Base-by-base conservation (phyloP, 345 rosid genomes). In the Jatropha curcas region DNA sequence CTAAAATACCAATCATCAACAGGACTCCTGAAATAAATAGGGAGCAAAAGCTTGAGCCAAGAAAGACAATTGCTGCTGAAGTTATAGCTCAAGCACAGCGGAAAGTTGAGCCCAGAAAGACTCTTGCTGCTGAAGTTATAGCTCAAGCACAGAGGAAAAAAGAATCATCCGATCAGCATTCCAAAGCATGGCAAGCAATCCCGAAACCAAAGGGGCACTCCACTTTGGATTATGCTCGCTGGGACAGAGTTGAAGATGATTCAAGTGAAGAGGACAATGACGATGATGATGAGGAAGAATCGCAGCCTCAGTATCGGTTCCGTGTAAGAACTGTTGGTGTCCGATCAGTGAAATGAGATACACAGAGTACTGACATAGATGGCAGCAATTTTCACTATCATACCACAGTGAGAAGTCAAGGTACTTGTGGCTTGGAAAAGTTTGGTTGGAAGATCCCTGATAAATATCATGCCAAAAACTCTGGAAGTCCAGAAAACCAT, bases 171-270 rank as follows among this genome's bases (percentile, higher is more conserved):
- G 71, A 63, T 22, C 82, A 78, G 22, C 77, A 79, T 50, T 75
- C 93, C 25, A 80, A 81, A 28, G 98, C 89, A 68, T 94, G 97
- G 98, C 86, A 89, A 83, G 85, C 97, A 7, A 94, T 94, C 65
- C 98, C 98, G 39, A 94, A 90, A 80, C 97, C 98, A 22, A 94
- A 94, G 89, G 98, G 98, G 48, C 97, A 94, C 82, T 89, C 98
- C 1, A 46, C 97, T 34, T 83, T 94, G 50, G 89, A 94, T 82
- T 94, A 94, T 73, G 92, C 86, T 5, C 86, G 97, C 39, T 94
- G 98, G 97, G 86, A 92, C 71, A 81, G 81, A 30, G 97, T 94
- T 61, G 88, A 86, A 73, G 90, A 89, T 71, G 88, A 85, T 68
- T 92, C 97, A 2, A 90, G 98, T 65, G 97, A 90, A 37, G 96